Evolutionary conservation across 2,329 filamentous ascomycete genomes (phyloP), one percentile per base, ranked within the genome.

Genomic region (Pseudogymnoascus sp.): DNA sequence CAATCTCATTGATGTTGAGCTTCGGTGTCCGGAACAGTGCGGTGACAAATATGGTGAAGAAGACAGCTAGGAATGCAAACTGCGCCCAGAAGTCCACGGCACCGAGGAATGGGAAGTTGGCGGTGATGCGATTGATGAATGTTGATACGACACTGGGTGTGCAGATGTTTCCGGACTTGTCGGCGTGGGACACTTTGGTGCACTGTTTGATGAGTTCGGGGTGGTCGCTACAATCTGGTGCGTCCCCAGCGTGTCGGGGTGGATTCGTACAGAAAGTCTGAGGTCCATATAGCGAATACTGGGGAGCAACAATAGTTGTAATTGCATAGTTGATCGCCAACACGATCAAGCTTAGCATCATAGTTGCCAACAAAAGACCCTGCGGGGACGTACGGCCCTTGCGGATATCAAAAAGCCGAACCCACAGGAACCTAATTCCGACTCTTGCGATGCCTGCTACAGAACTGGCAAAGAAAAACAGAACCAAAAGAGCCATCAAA

Each of bases 61-160:
- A 97, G 18, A 97, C 80, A 35, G 75, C 88, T 43, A 99, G 76
- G 76, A 99, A 97, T 11, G 83, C 89, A 71, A 97, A 97, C 70
- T 99, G 94, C 0, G 92, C 90, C 92, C 92, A 99, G 74, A 97
- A 99, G 67, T 90, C 84, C n/a, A 97, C 78, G 9, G 88, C 86
- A 9, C 94, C 94, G 70, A 99, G 96, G 72, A 97, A 91, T 5
- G 94, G 92, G 81, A 94, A 99, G 72, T 95, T 96, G 70, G 96
- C 83, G 20, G 90, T 92, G 63, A 97, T 85, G 47, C 92, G 86
- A 74, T 97, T 97, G 66, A 99, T 80, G 75, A 99, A 96, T 0
- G 90, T 96, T 63, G 90, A 94, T 73, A 92, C 89, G 37, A 97
- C 86, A 20, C 88, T 93, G 0, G 94, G 92, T 0, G 92, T 97